phyloP scores from a whole-genome alignment of 2,329 filamentous ascomycete species.

The Cylindrodendrum hubeiense region DNA sequence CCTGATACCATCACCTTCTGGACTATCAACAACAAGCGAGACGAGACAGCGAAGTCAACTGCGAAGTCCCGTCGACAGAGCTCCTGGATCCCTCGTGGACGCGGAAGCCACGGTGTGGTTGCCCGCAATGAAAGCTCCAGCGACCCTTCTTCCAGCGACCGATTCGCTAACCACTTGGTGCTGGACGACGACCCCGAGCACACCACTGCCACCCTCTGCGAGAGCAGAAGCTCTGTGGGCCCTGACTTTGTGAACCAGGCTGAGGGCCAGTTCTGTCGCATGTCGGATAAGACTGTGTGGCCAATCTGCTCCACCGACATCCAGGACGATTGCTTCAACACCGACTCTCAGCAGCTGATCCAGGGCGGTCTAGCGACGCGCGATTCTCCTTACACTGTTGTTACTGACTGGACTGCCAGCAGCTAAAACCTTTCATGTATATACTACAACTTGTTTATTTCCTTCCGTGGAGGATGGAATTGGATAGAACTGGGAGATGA shows the following conservation, averaged over 20 bases:
- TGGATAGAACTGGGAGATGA: too few species aligned
- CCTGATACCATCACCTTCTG: constrained; percentile 25
- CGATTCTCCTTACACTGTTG: background rate
- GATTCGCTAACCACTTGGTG: constrained; percentile 2
- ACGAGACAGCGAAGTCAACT: background rate
- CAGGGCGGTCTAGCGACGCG: background rate
- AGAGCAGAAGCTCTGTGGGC: constrained; percentile 19
- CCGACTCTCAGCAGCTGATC: constrained; percentile 12
- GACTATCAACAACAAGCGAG: background rate
- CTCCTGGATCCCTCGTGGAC: background rate
- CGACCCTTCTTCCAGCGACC: background rate
- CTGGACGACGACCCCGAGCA: constrained; percentile 16
- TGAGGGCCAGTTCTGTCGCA: constrained; percentile 27
- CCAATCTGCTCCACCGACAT: constrained; percentile 11
- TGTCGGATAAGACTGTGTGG: constrained; percentile 30
- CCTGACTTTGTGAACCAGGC: constrained; percentile 22
- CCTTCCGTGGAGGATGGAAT: too few species aligned
- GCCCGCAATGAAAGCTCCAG: background rate
- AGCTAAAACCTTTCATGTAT: background rate
- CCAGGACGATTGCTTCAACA: constrained; percentile 22
- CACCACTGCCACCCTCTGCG: constrained; percentile 13
- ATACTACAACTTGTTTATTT: background rate
- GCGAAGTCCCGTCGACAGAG: background rate
- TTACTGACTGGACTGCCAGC: background rate
- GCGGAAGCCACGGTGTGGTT: background rate